These are phyloP conservation scores for Plasmodium coatneyi DNA, from an alignment of 169 alveolate genomes.

Conservation along the genomic window DNA sequence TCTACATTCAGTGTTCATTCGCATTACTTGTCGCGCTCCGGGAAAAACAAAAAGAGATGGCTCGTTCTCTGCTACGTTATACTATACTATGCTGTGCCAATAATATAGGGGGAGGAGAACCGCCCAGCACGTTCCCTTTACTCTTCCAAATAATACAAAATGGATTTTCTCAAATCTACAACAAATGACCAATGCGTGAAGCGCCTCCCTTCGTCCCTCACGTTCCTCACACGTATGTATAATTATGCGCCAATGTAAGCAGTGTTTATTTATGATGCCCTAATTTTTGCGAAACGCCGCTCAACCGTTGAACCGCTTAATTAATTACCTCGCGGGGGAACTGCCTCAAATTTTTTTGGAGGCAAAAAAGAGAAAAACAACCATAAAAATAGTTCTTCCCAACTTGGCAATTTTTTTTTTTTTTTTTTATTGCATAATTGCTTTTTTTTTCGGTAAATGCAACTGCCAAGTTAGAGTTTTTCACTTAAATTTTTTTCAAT, in stretches of 20 bases:
- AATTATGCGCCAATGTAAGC: neutral
- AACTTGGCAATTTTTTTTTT: neutral
- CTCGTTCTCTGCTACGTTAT: neutral
- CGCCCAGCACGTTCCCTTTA: neutral
- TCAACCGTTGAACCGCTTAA: neutral
- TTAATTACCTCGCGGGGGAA: neutral
- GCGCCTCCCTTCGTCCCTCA: neutral
- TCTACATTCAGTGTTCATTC: neutral
- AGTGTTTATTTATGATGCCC: neutral
- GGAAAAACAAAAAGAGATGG: neutral
- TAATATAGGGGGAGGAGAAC: neutral
- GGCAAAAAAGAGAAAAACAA: neutral
- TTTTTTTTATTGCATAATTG: no score
- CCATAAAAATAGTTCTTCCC: neutral
- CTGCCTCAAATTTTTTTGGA: neutral
- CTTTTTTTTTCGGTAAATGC: neutral
- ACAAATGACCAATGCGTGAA: constrained; percentile 2
- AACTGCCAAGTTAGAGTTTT: neutral
- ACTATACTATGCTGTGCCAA: neutral
- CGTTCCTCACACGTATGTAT: neutral
- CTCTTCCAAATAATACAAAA: neutral
- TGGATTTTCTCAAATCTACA: neutral
- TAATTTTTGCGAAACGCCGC: neutral
- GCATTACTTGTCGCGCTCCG: neutral
- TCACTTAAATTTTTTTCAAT: neutral